Conservation (phyloP, 495 filamentous ascomycete species). For the Daldinia childiae region DNA sequence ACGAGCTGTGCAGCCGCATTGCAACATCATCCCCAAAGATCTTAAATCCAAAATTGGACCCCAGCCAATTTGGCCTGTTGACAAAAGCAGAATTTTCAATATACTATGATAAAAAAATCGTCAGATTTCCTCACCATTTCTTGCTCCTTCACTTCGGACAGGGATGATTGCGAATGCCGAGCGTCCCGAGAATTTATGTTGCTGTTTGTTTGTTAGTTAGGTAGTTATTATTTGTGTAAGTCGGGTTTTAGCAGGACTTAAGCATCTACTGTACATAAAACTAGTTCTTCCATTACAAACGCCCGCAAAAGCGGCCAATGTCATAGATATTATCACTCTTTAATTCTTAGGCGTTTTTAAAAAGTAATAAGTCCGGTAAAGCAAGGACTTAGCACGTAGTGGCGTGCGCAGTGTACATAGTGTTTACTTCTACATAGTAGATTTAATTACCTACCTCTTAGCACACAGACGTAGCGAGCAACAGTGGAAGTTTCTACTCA, state of each 20-base stretch:
- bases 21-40: conserved; percentile 28
- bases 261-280: not conserved
- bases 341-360: not conserved
- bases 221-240: not conserved
- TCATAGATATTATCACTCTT: not conserved
- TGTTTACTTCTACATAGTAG: not conserved
- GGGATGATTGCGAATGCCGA: conserved; percentile 16
- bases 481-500: not conserved
- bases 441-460: not conserved
- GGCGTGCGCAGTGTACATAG: not conserved
- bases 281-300: not conserved
- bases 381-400: not conserved
- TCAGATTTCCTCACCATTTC: conserved; percentile 15
- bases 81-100: conserved; percentile 7
- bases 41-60: conserved; percentile 9
- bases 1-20: conserved; percentile 18
- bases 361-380: not conserved
- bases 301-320: not conserved
- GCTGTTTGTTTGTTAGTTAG: not conserved
- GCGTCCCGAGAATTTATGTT: not conserved
- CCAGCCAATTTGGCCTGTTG: not conserved
- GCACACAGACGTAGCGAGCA: not conserved
- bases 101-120: not conserved
- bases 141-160: conserved; percentile 11
- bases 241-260: not conserved